These are phyloP conservation scores for Westerdykella sp. DNA, from an alignment of 2,329 filamentous ascomycete genomes.

Conservation along the genomic window DNA sequence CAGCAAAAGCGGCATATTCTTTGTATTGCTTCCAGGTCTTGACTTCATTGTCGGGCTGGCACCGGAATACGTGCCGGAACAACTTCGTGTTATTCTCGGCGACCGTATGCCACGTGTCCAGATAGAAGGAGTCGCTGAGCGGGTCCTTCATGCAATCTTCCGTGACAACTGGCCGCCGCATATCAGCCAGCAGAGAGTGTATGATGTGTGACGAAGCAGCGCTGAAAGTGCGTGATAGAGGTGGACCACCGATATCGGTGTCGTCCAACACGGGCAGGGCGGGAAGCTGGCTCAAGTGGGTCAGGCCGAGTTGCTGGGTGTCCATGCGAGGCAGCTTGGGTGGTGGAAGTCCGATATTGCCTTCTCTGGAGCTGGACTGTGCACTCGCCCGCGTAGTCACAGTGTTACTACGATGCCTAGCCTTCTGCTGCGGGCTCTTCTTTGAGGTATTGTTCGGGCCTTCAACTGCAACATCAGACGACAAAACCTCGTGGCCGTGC, in stretches of 20 bases:
- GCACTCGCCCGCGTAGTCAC: conserved; percentile 24
- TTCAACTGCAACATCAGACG: conserved; percentile 58
- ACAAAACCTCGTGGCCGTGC: conserved; percentile 62
- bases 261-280: conserved; percentile 66
- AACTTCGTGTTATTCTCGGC: conserved; percentile 95
- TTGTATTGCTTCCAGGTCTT: conserved; percentile 90
- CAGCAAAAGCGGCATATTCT: conserved; percentile 70
- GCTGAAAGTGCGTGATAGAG: conserved; percentile 50
- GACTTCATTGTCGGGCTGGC: conserved; percentile 94
- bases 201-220: conserved; percentile 44
- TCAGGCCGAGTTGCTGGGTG: conserved; percentile 62
- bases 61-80: conserved; percentile 88
- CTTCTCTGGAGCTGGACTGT: conserved; percentile 23
- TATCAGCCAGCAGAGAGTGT: conserved; percentile 54
- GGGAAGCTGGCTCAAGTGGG: conserved; percentile 63
- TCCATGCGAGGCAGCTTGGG: conserved; percentile 54
- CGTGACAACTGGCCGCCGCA: conserved; percentile 66
- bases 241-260: conserved; percentile 73
- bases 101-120: conserved; percentile 79
- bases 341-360: conserved; percentile 53
- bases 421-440: conserved; percentile 33
- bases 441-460: conserved; percentile 47
- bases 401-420: conserved; percentile 28
- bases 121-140: conserved; percentile 71
- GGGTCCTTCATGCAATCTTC: conserved; percentile 96